Evolutionary conservation across 2,329 filamentous ascomycete species (phyloP).

Genomic region (Apiospora rasikravindrae): DNA sequence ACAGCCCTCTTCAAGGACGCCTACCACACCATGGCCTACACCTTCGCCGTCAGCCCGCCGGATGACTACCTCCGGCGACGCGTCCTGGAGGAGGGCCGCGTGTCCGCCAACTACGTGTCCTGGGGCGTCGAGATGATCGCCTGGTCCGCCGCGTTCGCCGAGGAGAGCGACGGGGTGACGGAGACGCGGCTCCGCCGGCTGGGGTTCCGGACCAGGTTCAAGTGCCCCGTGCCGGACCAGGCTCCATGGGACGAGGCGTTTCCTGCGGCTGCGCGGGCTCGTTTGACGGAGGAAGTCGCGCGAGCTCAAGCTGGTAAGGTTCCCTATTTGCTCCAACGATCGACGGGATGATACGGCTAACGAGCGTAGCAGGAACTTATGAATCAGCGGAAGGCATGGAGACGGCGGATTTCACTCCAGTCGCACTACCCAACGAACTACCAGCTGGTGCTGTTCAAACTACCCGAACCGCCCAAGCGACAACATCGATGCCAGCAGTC

Average conservation of each 20-base stretch:
- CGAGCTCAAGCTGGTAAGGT: not conserved
- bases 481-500: no score
- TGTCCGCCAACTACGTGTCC: not conserved
- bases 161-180: not conserved
- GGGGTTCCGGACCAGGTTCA: not conserved
- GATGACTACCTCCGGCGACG: not conserved
- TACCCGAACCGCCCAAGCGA: no score
- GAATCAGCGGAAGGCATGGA: no score
- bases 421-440: no score
- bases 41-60: not conserved
- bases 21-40: not conserved
- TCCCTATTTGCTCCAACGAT: no score
- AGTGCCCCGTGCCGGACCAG: fast-evolving
- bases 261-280: not conserved
- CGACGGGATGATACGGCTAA: not conserved
- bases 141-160: not conserved
- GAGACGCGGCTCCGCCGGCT: not conserved
- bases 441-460: no score
- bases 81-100: not conserved
- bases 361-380: no score
- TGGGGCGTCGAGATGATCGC: not conserved
- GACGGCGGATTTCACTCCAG: no score
- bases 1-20: fast-evolving
- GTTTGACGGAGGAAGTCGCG: not conserved
- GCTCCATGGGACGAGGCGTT: not conserved